Evolutionary conservation across 345 rosid genomes (phyloP).

Genomic region (Acer saccharum): DNA sequence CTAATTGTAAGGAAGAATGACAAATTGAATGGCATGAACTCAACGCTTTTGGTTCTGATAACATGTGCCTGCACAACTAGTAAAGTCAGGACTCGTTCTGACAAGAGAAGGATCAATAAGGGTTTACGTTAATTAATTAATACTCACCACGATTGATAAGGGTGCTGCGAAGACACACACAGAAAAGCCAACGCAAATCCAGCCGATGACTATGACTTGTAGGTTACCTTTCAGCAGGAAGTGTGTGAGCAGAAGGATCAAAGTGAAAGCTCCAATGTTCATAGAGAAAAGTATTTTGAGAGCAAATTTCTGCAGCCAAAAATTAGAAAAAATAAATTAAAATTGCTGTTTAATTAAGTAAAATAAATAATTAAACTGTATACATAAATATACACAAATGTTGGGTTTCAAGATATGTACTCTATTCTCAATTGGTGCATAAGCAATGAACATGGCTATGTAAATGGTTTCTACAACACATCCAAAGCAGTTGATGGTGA

Average conservation of each 20-base stretch:
- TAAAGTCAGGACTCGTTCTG: no score
- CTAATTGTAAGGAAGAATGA: constrained; percentile 82
- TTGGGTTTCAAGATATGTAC: constrained; percentile 30
- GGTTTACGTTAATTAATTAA: no score
- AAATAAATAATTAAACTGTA: neutral
- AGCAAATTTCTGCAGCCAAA: constrained; percentile 52
- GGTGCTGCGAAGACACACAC: constrained; percentile 86
- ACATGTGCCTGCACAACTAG: constrained; percentile 54
- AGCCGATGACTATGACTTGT: constrained; percentile 57
- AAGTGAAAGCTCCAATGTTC: constrained; percentile 60
- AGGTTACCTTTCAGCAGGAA: constrained; percentile 28
- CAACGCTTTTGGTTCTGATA: constrained; percentile 77
- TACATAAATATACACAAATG: no score
- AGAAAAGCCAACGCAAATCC: constrained; percentile 75
- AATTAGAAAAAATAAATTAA: neutral
- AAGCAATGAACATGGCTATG: constrained; percentile 58
- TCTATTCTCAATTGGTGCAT: constrained; percentile 52
- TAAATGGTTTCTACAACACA: constrained; percentile 70
- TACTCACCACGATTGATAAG: constrained; percentile 62
- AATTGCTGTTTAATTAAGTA: neutral
- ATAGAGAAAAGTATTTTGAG: constrained; percentile 45
- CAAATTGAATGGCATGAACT: constrained; percentile 86
- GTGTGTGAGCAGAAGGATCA: constrained; percentile 44
- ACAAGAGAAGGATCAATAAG: no score
- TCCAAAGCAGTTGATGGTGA: constrained; percentile 88